Evolutionary conservation across 768 basidiomycete species (phyloP).

Genomic region (Naganishia onofrii): DNA sequence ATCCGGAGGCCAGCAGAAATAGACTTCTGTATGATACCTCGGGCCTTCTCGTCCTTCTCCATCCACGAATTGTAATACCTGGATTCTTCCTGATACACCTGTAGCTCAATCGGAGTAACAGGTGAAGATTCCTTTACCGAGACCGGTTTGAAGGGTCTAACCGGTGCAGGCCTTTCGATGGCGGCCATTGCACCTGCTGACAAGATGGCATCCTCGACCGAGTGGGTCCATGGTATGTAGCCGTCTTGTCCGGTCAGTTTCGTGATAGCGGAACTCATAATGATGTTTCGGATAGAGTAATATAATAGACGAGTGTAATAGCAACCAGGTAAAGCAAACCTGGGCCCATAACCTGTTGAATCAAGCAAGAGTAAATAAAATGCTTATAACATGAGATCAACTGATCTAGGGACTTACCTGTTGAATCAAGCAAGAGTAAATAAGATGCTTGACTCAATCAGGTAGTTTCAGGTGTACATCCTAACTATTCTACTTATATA

Average conservation of each 20-base stretch:
- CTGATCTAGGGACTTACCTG: background rate
- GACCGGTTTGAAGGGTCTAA: background rate
- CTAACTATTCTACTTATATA: background rate
- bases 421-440: background rate
- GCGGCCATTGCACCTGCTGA: background rate
- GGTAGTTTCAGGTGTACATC: background rate
- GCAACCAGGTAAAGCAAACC: background rate
- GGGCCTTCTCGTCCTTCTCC: conserved; percentile 5
- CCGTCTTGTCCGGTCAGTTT: background rate
- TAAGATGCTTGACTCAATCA: background rate
- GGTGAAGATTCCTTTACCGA: conserved; percentile 12
- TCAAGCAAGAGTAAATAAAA: background rate
- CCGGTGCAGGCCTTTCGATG: background rate
- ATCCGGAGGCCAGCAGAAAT: conserved; percentile 1
- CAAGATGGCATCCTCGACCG: background rate
- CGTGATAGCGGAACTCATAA: background rate
- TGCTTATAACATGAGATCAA: background rate
- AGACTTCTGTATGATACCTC: background rate
- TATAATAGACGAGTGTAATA: background rate
- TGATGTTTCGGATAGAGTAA: conserved; percentile 1
- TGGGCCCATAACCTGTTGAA: background rate
- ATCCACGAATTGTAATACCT: background rate
- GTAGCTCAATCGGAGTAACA: conserved; percentile 24
- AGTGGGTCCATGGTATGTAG: background rate
- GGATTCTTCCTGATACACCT: background rate